Conservation (phyloP, 495 filamentous ascomycete genomes). For the Xylaria scruposa region DNA sequence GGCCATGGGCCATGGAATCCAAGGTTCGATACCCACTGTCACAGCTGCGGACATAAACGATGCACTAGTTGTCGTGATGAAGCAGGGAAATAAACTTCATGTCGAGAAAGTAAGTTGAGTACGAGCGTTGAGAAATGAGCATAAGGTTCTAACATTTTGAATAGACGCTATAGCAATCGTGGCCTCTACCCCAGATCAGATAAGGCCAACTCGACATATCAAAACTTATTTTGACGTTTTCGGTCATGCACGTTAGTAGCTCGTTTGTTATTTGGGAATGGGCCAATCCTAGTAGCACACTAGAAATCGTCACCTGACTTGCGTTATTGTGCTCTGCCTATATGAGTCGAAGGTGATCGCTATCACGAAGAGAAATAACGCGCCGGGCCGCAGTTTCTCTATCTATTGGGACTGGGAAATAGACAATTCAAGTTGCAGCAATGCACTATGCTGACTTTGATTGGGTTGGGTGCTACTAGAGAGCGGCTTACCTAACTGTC, state of each 20-base stretch:
- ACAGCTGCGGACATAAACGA: background rate
- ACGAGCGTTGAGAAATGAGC: background rate
- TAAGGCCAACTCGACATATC: too few relatives aligned
- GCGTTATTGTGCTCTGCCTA: too few relatives aligned
- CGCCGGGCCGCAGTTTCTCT: background rate
- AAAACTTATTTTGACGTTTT: background rate
- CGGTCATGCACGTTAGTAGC: background rate
- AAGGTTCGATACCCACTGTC: background rate
- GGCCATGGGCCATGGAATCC: slow-evolving; percentile 10
- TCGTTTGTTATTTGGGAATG: background rate
- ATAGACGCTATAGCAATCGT: background rate
- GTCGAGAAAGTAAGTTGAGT: background rate
- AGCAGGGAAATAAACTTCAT: background rate
- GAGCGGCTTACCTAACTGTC: background rate
- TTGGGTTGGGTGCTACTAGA: background rate
- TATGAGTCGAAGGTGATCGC: background rate
- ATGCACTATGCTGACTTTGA: background rate
- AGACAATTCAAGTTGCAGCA: background rate
- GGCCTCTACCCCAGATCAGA: background rate
- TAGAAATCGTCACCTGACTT: too few relatives aligned
- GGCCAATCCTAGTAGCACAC: background rate
- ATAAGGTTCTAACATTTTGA: background rate
- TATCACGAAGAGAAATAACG: background rate
- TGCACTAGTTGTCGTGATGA: background rate
- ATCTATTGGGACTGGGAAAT: background rate